Conservation (phyloP, 805 yeast species). For the Wickerhamiella lipophila region DNA sequence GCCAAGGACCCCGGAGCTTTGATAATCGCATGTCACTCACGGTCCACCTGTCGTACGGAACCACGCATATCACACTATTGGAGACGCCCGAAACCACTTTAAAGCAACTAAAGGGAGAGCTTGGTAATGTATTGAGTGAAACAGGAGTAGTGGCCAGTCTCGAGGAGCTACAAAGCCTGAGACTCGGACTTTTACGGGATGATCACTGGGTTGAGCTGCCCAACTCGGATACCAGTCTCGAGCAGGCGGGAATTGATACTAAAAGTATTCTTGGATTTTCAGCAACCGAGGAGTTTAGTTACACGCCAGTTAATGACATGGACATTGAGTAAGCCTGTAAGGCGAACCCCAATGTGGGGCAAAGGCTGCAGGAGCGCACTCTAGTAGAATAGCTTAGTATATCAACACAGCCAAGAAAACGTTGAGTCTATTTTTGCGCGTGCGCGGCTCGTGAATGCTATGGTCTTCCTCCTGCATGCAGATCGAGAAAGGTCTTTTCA, state of each 20-base stretch:
- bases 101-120: constrained; percentile 18
- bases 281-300: constrained; percentile 16
- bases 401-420: too few relatives aligned
- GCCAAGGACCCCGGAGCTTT: background rate
- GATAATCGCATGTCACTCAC: constrained; percentile 7
- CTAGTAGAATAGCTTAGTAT: too few relatives aligned
- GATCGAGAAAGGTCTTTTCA: background rate
- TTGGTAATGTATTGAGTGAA: constrained; percentile 22
- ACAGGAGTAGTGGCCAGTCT: constrained; percentile 16
- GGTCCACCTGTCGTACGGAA: constrained; percentile 3
- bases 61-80: constrained; percentile 5
- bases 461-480: background rate
- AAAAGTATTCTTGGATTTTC: constrained; percentile 15
- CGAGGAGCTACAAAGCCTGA: constrained; percentile 16
- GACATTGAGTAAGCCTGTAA: constrained; percentile 5
- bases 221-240: constrained; percentile 12
- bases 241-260: constrained; percentile 12
- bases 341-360: background rate
- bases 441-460: background rate
- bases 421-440: background rate
- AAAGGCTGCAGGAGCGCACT: too few relatives aligned
- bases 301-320: constrained; percentile 8
- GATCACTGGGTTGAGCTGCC: constrained; percentile 16
- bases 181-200: constrained; percentile 16
- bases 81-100: constrained; percentile 9